Percentiles rank a stretch among this genome's conserved stretches.
These are phyloP conservation scores for Mycogone perniciosa DNA, from an alignment of 2,329 filamentous ascomycete genomes.

Conservation along the genomic window DNA sequence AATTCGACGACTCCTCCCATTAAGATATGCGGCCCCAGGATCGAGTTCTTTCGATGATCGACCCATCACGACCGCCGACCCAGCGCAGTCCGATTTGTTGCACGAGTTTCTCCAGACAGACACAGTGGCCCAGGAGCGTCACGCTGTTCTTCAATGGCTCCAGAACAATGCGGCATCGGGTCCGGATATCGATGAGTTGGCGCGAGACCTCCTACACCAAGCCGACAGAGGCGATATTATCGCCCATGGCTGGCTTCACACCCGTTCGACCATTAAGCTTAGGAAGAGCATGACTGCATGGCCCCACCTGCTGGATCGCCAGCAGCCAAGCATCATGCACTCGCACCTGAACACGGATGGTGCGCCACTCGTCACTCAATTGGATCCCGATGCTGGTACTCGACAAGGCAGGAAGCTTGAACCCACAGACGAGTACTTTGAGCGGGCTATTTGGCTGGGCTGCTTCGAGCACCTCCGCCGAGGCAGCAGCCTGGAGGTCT, in stretches of 20 bases:
- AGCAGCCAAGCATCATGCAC: conserved; percentile 49
- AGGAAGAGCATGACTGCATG: conserved; percentile 72
- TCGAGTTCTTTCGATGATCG: conserved; percentile 24
- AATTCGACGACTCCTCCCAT: conserved; percentile 64
- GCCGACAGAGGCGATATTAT: conserved; percentile 77
- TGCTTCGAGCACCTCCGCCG: conserved; percentile 88
- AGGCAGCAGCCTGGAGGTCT: conserved; percentile 66
- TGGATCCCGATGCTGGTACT: conserved; percentile 85
- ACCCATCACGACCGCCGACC: conserved; percentile 23
- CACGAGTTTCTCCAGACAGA: conserved; percentile 69
- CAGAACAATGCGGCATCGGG: conserved; percentile 67
- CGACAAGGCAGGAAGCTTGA: conserved; percentile 73
- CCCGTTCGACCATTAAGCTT: conserved; percentile 81
- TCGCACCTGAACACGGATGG: conserved; percentile 53
- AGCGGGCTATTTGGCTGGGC: conserved; percentile 86
- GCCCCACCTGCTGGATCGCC: conserved; percentile 58
- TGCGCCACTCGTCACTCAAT: conserved; percentile 69
- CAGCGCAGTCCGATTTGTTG: conserved; percentile 38
- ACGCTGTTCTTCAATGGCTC: conserved; percentile 78
- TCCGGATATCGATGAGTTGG: conserved; percentile 67
- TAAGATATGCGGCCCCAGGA: conserved; percentile 49
- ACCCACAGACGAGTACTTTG: conserved; percentile 78
- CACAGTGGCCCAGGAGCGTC: conserved; percentile 67
- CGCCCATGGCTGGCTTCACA: conserved; percentile 87
- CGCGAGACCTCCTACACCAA: conserved; percentile 67